Percentiles rank a stretch among this genome's conserved stretches.
These are phyloP conservation scores for Chenopodium berlandieri DNA, from an alignment of 148 eudicot genomes.

Conservation along the genomic window DNA sequence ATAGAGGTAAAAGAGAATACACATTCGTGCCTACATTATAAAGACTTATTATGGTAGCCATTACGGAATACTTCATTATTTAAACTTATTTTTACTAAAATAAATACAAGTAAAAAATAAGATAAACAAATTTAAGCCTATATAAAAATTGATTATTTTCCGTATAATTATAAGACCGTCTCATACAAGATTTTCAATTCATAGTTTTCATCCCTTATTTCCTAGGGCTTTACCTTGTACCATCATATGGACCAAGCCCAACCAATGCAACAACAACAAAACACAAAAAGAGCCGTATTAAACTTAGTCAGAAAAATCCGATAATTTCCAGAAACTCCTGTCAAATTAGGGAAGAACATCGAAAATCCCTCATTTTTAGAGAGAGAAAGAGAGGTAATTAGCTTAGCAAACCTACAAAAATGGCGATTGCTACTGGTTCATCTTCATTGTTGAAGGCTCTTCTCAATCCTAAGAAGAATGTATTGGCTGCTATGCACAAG, in stretches of 20 bases:
- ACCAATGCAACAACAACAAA: background rate
- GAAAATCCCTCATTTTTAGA: background rate
- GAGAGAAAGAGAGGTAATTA: background rate
- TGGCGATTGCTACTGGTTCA: slow-evolving; percentile 45
- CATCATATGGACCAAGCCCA: background rate
- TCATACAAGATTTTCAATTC: too few species aligned
- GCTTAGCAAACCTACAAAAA: background rate
- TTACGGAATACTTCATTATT: too few species aligned
- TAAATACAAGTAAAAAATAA: too few species aligned
- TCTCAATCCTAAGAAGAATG: slow-evolving; percentile 70
- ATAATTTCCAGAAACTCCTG: background rate
- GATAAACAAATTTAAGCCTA: too few species aligned
- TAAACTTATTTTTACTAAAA: too few species aligned
- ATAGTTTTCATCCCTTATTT: too few species aligned
- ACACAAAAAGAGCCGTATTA: background rate
- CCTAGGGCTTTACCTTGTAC: background rate
- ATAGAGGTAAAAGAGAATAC: too few species aligned
- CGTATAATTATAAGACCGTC: too few species aligned
- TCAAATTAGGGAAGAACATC: background rate
- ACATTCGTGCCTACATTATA: too few species aligned
- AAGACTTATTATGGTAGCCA: too few species aligned
- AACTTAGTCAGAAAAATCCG: background rate
- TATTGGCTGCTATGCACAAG: slow-evolving; percentile 75
- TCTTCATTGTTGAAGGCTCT: slow-evolving; percentile 51
- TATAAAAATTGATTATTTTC: too few species aligned